Evolutionary conservation across 1,284 basidiomycete genomes (phyloP).

Genomic region (Heterobasidion irregulare): DNA sequence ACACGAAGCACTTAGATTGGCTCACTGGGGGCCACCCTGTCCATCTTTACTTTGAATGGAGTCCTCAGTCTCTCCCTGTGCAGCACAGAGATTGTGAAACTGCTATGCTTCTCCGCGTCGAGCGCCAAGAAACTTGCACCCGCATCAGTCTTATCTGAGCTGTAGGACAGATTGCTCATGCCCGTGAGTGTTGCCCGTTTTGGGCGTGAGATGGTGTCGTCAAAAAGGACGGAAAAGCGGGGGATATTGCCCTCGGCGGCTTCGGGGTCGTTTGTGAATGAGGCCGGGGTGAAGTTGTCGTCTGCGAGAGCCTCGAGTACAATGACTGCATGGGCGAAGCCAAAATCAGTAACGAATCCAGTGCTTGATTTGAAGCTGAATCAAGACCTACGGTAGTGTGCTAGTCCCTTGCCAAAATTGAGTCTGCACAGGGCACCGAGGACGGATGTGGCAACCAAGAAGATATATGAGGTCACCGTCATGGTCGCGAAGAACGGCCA

Average conservation of each 20-base stretch:
- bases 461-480: neutral
- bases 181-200: neutral
- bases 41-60: neutral
- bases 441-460: neutral
- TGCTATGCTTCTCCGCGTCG: neutral
- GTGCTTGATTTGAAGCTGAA: neutral
- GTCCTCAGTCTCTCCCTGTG: neutral
- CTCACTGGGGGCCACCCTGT: neutral
- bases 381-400: neutral
- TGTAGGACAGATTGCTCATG: neutral
- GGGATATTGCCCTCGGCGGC: neutral
- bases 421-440: neutral
- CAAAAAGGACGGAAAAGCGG: neutral
- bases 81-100: neutral
- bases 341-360: neutral
- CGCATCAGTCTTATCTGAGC: neutral
- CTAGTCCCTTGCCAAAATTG: neutral
- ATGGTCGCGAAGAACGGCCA: neutral
- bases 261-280: neutral
- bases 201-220: neutral
- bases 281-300: neutral
- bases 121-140: neutral
- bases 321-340: neutral
- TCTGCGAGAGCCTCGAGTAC: neutral
- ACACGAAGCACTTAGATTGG: neutral